Evolutionary conservation across 208 protist species (phyloP).

Genomic region (Leishmania gerbilli): DNA sequence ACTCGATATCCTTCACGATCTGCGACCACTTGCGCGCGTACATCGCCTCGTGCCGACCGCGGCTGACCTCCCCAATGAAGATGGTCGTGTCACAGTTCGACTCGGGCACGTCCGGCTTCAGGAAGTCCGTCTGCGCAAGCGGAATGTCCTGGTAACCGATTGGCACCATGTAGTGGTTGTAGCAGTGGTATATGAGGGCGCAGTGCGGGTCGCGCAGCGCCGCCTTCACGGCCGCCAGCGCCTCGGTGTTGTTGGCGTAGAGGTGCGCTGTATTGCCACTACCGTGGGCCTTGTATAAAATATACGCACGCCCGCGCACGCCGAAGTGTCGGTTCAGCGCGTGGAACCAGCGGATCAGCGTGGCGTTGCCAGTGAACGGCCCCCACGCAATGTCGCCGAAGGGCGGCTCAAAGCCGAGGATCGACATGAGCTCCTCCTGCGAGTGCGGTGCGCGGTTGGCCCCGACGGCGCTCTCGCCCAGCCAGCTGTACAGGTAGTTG

Average conservation of each 20-base stretch:
- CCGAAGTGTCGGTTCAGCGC: constrained; percentile 84
- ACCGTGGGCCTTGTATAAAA: constrained; percentile 88
- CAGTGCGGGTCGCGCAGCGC: constrained; percentile 70
- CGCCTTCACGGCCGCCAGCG: constrained; percentile 64
- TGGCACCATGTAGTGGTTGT: constrained; percentile 95
- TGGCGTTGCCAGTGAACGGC: constrained; percentile 90
- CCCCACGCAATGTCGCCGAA: constrained; percentile 92
- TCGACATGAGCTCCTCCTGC: constrained; percentile 90
- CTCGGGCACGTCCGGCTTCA: constrained; percentile 45
- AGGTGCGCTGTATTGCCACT: constrained; percentile 59
- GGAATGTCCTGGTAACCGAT: constrained; percentile 91
- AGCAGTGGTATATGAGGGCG: constrained; percentile 92
- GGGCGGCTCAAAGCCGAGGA: constrained; percentile 88
- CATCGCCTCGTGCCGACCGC: constrained; percentile 83
- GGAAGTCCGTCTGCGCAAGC: constrained; percentile 67
- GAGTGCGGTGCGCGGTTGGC: constrained; percentile 54
- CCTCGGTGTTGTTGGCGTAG: constrained; percentile 53
- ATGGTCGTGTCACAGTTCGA: constrained; percentile 76
- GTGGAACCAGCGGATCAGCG: constrained; percentile 92
- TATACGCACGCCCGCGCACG: constrained; percentile 55
- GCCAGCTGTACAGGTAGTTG: constrained; percentile 91
- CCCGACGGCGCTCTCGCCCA: constrained; percentile 65
- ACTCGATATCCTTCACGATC: constrained; percentile 85
- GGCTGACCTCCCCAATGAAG: constrained; percentile 91
- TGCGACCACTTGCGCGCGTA: constrained; percentile 84